A percentile compares a stretch with the other conserved stretches of the same genome.
Conservation (phyloP, 495 filamentous ascomycete species). For the Hapsidospora chrysogenum region DNA sequence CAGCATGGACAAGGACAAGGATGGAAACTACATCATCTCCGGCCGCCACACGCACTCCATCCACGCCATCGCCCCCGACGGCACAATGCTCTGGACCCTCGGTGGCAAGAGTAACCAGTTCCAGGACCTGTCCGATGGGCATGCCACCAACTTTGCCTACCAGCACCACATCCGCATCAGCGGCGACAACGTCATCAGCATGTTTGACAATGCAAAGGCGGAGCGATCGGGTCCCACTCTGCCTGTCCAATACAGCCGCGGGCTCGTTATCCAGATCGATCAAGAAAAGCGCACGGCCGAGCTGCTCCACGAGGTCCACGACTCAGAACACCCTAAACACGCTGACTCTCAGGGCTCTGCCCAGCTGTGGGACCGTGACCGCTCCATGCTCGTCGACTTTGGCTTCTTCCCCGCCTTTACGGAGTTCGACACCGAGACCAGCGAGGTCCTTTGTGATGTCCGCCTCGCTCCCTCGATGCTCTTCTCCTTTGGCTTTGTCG, state of each 20-base stretch:
- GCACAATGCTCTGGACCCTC: constrained; percentile 25
- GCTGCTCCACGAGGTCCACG: constrained; percentile 7
- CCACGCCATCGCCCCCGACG: constrained; percentile 17
- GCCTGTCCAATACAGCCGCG: constrained; percentile 9
- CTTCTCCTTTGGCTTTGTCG: constrained; percentile 7
- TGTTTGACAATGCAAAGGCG: constrained; percentile 20
- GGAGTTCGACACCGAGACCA: constrained; percentile 19
- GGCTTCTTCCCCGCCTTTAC: constrained; percentile 30
- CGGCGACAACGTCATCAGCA: constrained; percentile 11
- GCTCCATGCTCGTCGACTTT: constrained; percentile 27
- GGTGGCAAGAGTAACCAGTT: constrained; percentile 29
- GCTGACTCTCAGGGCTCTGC: constrained; percentile 22
- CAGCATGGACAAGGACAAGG: constrained; percentile 12
- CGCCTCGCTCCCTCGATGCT: constrained; percentile 6
- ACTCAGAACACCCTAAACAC: constrained; percentile 8
- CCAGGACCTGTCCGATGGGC: constrained; percentile 19
- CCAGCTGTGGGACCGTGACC: constrained; percentile 25
- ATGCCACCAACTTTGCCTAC: constrained; percentile 30
- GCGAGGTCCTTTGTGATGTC: constrained; percentile 4
- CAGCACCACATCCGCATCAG: constrained; percentile 35
- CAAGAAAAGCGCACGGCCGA: constrained; percentile 15
- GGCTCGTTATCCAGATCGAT: constrained; percentile 27
- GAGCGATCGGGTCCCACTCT: not conserved
- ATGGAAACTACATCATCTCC: constrained; percentile 27
- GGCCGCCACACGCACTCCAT: constrained; percentile 21